Base-by-base conservation (phyloP, 176 grass and related monocot species). In the Oropetium thomaeum region DNA sequence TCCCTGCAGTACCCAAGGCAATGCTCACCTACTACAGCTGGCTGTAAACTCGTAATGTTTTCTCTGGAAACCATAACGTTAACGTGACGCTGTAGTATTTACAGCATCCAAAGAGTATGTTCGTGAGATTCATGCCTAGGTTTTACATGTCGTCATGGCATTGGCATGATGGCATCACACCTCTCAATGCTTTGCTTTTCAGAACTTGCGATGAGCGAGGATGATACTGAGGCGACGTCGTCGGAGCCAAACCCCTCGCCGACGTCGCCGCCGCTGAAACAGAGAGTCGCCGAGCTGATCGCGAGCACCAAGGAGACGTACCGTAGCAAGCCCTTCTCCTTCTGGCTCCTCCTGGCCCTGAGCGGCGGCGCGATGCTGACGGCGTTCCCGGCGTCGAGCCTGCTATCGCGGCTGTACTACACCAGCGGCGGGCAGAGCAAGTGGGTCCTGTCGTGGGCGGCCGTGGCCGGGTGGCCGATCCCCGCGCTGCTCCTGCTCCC, bases 401-500 rank as follows among this genome's bases (percentile, higher is more conserved):
- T 97, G 16, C 83, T 97, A 0, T 93, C 90, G 3, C 90, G 90
- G 27, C 62, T 93, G 16, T 97, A 97, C 69, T 97, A 93, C 83
- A 79, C 40, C 43, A 67, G 84, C n/a, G 90, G 93, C 17, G 90
- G 93, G 1, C 59, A 87, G 77, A 97, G 93, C 90, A 97, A 97
- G 76, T 97, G 90, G 88, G 89, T 97, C 49, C 67, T 93, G 28
- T 97, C 93, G 7, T 97, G 90, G 93, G 68, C 90, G 1, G 93
- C 93, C 4, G 90, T 97, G 48, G 88, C 83, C 39, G 88, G 93
- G 43, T 97, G 93, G 85, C 90, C 93, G 0, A 60, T 93, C n/a
- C 81, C 90, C 28, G 85, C 85, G 4, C 48, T 88, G 35, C 29
- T 93, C 64, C 65, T 97, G 2, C 63, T 89, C 37, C 85, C 83